These are phyloP conservation scores for Alisma plantagoaquatica DNA, from an alignment of 106 monocot species.

Conservation along the genomic window DNA sequence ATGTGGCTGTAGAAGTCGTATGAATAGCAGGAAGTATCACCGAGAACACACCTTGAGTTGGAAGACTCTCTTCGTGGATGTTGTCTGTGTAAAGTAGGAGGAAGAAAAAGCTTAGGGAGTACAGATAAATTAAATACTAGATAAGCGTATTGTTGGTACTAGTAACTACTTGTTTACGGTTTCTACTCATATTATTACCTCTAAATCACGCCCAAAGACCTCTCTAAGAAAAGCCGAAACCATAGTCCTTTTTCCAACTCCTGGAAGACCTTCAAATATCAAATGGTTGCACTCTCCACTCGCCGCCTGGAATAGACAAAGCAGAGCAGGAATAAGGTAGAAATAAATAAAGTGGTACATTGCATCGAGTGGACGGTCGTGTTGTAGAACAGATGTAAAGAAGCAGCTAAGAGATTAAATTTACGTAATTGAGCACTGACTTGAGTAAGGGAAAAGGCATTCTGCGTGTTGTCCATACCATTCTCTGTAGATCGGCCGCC, in stretches of 20 bases:
- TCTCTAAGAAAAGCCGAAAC: constrained; percentile 22
- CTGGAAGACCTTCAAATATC: constrained; percentile 43
- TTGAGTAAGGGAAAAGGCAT: neutral
- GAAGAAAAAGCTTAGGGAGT: no score
- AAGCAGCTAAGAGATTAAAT: neutral
- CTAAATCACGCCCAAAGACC: no score
- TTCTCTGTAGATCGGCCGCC: constrained; percentile 14
- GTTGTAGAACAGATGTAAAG: neutral
- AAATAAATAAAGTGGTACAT: neutral
- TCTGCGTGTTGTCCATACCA: constrained; percentile 20
- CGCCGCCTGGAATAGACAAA: constrained; percentile 7
- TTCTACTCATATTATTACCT: no score
- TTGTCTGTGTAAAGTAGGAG: no score
- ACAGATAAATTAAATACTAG: no score
- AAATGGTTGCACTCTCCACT: constrained; percentile 19
- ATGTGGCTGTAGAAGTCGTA: no score
- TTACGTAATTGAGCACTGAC: neutral
- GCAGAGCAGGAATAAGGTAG: neutral
- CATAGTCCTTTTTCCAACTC: constrained; percentile 44
- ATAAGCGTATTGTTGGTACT: no score
- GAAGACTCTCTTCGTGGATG: no score
- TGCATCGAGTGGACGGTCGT: neutral
- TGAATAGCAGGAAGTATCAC: no score
- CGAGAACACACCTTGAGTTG: no score
- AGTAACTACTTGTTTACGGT: no score